A percentile compares a stretch with the other conserved stretches of the same genome.
phyloP scores from a whole-genome alignment of 768 basidiomycete genomes.

The Daedaleopsis nitida region DNA sequence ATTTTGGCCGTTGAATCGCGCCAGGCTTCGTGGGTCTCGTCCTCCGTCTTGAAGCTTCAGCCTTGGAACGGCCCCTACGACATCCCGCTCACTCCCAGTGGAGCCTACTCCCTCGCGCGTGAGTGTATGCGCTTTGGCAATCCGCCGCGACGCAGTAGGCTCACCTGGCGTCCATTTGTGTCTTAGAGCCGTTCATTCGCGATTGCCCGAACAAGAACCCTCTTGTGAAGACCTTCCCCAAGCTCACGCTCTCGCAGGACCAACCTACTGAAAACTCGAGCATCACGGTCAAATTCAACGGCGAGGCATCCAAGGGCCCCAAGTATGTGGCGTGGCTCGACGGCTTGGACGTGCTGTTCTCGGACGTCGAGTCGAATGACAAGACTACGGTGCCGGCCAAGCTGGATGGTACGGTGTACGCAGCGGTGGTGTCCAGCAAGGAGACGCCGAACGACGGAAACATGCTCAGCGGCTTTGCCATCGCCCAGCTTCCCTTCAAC shows the following conservation, averaged over 20 bases:
- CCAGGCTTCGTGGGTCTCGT: conserved; percentile 52
- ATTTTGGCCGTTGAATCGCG: conserved; percentile 63
- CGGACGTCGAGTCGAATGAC: conserved; percentile 29
- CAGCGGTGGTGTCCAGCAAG: conserved; percentile 43
- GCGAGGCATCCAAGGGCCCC: background rate
- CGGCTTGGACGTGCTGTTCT: conserved; percentile 46
- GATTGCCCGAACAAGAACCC: conserved; percentile 52
- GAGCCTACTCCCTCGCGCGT: conserved; percentile 48
- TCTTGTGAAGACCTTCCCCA: conserved; percentile 50
- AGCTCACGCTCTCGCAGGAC: conserved; percentile 34
- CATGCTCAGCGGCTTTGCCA: too few species aligned
- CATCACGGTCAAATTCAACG: conserved; percentile 21
- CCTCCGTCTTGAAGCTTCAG: conserved; percentile 40
- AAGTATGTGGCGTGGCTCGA: conserved; percentile 52
- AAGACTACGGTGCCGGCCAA: conserved; percentile 43
- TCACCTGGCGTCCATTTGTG: too few species aligned
- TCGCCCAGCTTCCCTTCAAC: too few species aligned
- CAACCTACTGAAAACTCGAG: conserved; percentile 32
- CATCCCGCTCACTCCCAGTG: conserved; percentile 30
- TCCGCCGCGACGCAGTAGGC: too few species aligned
- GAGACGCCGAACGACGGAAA: conserved; percentile 25
- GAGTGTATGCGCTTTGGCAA: too few species aligned
- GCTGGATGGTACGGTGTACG: conserved; percentile 53
- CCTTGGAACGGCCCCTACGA: conserved; percentile 54
- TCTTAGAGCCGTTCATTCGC: conserved; percentile 44